Base-by-base conservation (phyloP, 208 protist genomes). In the Naegleria lovaniensis region DNA sequence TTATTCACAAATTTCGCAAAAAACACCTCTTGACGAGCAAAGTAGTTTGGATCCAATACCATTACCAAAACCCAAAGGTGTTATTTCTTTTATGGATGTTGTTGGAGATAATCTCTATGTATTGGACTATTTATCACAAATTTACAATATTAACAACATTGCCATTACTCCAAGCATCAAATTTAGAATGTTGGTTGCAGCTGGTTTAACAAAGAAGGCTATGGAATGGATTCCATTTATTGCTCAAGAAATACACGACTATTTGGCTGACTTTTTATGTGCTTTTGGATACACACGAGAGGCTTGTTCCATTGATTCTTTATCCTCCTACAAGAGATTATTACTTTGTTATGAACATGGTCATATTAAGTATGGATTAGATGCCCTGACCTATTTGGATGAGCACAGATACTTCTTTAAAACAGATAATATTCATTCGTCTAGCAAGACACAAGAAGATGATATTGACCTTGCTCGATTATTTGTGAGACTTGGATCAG, bases 151-250 rank as follows among this genome's bases (percentile, higher is more conserved):
- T 33, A n/a, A 87, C 51, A 87, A 87, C 22, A 87, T 87, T 22
- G 22, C 84, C 16, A 43, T 87, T n/a, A 52, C 40, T 22, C 85
- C 85, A 67, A 33, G 36, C 25, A 36, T 89, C 29, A 89, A 89
- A 40, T 89, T 89, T 67, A 89, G 85, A 89, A 89, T 67, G 41
- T 29, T 89, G 25, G 85, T 67, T 41, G 85, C 48, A 29, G 48
- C 48, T 40, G 85, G 85, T 29, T 40, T 39, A 33, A 67, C 33
- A 19, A 29, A 67, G 11, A 89, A 40, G 39, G 85, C 85, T 5
- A 39, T 89, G 29, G 22, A 55, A 67, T 89, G 85, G 85, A 38
- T 89, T 16, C 85, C 41, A 41, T 67, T 41, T 22, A 89, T 89
- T 41, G 16, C 25, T 29, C 33, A 89, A 38, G 85, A 89, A 40